Evolutionary conservation across 164 flowering plant species (phyloP).

Genomic region (grape (Vitis vinifera)): DNA sequence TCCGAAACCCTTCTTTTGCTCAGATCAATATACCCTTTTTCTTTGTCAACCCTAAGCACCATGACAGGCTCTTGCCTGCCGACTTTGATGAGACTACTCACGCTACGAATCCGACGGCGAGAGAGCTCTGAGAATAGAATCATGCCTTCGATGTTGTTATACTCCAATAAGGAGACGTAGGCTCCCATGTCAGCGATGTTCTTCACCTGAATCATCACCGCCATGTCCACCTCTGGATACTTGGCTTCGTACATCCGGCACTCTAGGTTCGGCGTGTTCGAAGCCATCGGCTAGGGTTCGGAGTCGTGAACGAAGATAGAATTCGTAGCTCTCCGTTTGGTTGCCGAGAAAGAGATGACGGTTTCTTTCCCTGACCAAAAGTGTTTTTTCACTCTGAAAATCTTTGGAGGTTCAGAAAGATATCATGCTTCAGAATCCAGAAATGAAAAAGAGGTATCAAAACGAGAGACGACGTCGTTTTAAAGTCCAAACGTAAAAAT

Average conservation of each 20-base stretch:
- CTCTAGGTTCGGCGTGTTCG: constrained; percentile 67
- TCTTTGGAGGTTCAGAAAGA: no score
- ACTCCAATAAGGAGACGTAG: constrained; percentile 86
- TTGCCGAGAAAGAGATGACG: no score
- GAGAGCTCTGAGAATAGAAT: constrained; percentile 93
- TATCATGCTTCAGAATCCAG: no score
- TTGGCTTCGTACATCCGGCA: constrained; percentile 92
- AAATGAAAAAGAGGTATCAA: no score
- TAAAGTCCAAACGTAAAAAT: no score
- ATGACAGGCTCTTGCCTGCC: constrained; percentile 96
- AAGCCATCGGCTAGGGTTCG: constrained; percentile 38
- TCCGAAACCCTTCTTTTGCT: constrained; percentile 88
- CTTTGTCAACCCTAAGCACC: constrained; percentile 90
- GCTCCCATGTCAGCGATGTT: constrained; percentile 94
- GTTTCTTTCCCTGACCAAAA: no score
- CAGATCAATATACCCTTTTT: constrained; percentile 87
- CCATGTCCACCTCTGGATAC: constrained; percentile 91
- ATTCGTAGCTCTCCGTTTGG: no score
- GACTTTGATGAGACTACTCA: constrained; percentile 81
- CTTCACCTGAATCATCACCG: constrained; percentile 96
- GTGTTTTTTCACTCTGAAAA: no score
- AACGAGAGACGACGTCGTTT: no score
- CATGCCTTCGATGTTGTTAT: constrained; percentile 97
- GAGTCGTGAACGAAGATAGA: not conserved
- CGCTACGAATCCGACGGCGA: constrained; percentile 87